These are phyloP conservation scores for Rhodotorula sp. DNA, from an alignment of 1,284 basidiomycete genomes.

Conservation along the genomic window DNA sequence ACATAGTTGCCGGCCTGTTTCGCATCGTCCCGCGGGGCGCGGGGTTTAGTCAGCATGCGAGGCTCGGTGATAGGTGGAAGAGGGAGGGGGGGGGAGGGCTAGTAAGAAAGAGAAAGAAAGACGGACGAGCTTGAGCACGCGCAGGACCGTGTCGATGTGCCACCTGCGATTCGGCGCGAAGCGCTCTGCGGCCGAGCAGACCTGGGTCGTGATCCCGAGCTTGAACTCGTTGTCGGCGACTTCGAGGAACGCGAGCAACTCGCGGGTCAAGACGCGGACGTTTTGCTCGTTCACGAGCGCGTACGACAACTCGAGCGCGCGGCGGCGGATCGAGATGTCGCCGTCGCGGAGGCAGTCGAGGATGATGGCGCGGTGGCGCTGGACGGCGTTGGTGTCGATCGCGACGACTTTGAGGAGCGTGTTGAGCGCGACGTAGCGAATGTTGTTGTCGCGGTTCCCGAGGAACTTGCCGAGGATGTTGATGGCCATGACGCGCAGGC, in stretches of 20 bases:
- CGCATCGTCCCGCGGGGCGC: not conserved
- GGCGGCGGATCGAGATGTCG: constrained; percentile 95
- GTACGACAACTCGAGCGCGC: constrained; percentile 95
- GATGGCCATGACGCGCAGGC: constrained; percentile 97
- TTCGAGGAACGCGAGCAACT: constrained; percentile 92
- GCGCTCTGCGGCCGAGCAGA: constrained; percentile 90
- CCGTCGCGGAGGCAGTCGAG: constrained; percentile 97
- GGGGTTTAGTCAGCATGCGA: not conserved
- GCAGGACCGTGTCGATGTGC: constrained; percentile 97
- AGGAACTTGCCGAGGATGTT: constrained; percentile 99
- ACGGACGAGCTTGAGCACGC: constrained; percentile 85
- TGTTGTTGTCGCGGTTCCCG: constrained; percentile 98
- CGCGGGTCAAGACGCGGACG: constrained; percentile 86
- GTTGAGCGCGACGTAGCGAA: constrained; percentile 97
- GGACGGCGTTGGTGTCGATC: constrained; percentile 98
- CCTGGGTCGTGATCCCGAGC: constrained; percentile 94
- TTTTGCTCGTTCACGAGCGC: constrained; percentile 96
- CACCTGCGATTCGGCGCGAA: constrained; percentile 98
- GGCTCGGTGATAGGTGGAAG: not conserved
- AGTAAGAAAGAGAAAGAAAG: not conserved
- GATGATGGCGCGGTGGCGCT: constrained; percentile 96
- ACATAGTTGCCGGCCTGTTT: constrained; percentile 95
- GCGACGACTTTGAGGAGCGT: constrained; percentile 98
- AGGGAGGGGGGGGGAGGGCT: not conserved
- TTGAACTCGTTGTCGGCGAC: constrained; percentile 99